Evolutionary conservation across 75 land plant species (phyloP).

Genomic region (Pinus taeda): DNA sequence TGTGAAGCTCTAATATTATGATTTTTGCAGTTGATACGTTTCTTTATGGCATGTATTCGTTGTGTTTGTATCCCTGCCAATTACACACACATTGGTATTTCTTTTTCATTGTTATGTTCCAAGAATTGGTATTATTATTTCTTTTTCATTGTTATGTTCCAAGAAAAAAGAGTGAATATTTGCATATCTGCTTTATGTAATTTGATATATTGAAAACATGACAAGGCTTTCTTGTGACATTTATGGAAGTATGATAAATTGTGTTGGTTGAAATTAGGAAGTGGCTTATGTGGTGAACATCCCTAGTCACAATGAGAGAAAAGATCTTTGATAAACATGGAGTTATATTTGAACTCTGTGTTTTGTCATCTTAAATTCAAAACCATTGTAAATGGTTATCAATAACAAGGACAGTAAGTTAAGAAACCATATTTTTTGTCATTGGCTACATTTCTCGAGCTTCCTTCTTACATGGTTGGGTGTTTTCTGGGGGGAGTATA

Average conservation of each 20-base stretch:
- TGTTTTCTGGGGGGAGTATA: background rate
- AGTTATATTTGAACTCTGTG: background rate
- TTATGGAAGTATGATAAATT: no score
- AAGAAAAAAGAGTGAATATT: background rate
- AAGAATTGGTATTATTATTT: background rate
- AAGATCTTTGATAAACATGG: background rate
- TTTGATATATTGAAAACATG: no score
- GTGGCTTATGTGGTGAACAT: background rate
- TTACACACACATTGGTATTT: background rate
- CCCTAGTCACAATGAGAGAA: background rate
- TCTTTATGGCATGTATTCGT: background rate
- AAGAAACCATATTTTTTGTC: no score
- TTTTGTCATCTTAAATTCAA: background rate
- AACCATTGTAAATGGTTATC: no score
- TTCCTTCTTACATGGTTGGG: background rate
- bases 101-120: background rate
- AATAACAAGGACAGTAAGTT: no score
- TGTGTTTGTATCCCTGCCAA: background rate
- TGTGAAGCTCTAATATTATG: background rate
- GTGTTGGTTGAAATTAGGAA: no score
- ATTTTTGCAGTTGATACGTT: background rate
- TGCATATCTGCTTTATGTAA: background rate
- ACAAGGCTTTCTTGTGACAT: no score
- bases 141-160: background rate
- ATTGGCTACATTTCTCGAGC: no score